Percentiles rank a stretch among this genome's conserved stretches.
Conservation (phyloP, 2,329 filamentous ascomycete species). For the Penicillium sp. region DNA sequence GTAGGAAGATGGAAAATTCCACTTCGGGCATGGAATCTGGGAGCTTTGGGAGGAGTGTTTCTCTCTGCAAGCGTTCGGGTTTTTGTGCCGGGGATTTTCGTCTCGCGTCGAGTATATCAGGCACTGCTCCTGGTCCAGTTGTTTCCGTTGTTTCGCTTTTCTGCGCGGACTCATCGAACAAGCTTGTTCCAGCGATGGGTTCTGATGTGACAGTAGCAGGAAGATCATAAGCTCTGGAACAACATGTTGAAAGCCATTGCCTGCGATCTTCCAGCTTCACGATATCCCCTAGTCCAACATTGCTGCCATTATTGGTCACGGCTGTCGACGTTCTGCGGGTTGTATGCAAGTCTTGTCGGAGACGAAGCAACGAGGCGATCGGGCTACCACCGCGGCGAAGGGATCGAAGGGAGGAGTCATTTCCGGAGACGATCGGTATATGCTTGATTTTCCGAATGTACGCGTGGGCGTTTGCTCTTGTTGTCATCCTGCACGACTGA, state of each 20-base stretch:
- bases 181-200: not conserved
- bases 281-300: not conserved
- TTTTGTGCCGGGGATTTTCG: not conserved
- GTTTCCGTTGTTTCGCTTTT: not conserved
- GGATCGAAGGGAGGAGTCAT: not conserved
- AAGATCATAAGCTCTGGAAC: not conserved
- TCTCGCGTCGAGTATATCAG: no score
- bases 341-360: constrained; percentile 8
- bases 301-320: not conserved
- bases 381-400: not conserved
- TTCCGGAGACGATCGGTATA: not conserved
- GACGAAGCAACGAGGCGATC: not conserved
- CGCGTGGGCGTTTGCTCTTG: constrained; percentile 9
- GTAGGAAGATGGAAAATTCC: not conserved
- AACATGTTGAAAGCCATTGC: not conserved
- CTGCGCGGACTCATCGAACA: not conserved
- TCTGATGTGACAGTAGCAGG: no score
- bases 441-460: constrained; percentile 9
- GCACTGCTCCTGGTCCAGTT: not conserved
- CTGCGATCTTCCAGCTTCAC: not conserved
- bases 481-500: constrained; percentile 14
- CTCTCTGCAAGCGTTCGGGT: not conserved
- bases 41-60: no score
- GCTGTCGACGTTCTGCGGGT: not conserved
- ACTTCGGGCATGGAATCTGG: not conserved